Conservation (phyloP, 768 basidiomycete species). For the Lentinula lateritia region DNA sequence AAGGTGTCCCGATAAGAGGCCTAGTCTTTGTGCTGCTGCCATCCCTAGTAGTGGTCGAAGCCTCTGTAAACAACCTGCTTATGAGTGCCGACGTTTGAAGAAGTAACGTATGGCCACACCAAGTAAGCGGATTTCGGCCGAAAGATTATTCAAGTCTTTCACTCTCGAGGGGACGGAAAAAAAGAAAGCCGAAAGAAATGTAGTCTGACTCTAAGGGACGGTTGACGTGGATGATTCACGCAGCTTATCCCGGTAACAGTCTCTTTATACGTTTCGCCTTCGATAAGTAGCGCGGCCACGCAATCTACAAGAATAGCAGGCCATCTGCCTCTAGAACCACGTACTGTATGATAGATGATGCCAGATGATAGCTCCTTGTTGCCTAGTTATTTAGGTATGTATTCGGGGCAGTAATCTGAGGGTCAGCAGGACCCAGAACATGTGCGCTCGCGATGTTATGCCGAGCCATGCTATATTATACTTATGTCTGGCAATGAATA, state of each 20-base stretch:
- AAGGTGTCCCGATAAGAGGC: constrained; percentile 2
- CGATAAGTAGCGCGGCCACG: neutral
- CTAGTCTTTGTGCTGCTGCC: neutral
- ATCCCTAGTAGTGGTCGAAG: neutral
- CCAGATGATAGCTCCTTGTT: neutral
- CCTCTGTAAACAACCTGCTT: neutral
- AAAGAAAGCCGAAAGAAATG: too few species aligned
- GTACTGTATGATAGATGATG: neutral
- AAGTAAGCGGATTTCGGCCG: neutral
- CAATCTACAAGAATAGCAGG: neutral
- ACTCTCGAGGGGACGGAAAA: too few species aligned
- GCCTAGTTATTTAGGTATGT: neutral
- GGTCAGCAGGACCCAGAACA: neutral
- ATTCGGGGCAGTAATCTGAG: neutral
- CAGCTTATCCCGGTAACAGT: too few species aligned
- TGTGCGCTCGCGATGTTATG: neutral
- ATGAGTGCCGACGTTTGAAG: too few species aligned
- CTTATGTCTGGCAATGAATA: too few species aligned
- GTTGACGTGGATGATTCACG: too few species aligned
- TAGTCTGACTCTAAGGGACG: too few species aligned
- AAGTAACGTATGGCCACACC: too few species aligned
- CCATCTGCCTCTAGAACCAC: neutral
- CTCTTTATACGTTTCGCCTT: neutral
- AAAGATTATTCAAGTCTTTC: too few species aligned
- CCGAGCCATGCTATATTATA: neutral